Conservation (phyloP, 177 flowering plant species). For the Vitis hybrid region DNA sequence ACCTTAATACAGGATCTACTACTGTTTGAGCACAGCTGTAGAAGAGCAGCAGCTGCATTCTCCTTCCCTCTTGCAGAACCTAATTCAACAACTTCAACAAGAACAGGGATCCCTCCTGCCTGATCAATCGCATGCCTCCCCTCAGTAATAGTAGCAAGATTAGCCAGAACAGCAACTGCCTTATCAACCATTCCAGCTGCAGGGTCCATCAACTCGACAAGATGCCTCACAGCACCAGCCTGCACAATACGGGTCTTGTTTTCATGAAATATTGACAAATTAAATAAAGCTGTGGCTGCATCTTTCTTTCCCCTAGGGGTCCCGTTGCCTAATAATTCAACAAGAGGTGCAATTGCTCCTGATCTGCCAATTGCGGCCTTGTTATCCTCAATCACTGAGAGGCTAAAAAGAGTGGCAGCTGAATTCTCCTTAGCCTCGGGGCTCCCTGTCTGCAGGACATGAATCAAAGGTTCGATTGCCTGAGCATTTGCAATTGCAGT, state of each 20-base stretch:
- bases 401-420: conserved; percentile 93
- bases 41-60: conserved; percentile 87
- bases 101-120: conserved; percentile 71
- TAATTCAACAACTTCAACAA: conserved; percentile 91
- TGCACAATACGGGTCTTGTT: conserved; percentile 80
- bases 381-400: conserved; percentile 82
- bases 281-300: conserved; percentile 91
- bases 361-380: conserved; percentile 75
- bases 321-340: conserved; percentile 80
- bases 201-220: conserved; percentile 91
- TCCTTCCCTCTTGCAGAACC: conserved; percentile 96
- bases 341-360: conserved; percentile 80
- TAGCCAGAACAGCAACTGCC: conserved; percentile 91
- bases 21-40: conserved; percentile 74
- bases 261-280: conserved; percentile 75
- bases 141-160: conserved; percentile 80
- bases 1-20: conserved; percentile 64
- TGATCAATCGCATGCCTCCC: conserved; percentile 74
- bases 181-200: conserved; percentile 95
- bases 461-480: conserved; percentile 79
- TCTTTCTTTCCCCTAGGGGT: conserved; percentile 94
- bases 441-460: conserved; percentile 80
- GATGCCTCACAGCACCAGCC: conserved; percentile 79
- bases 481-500: conserved; percentile 67
- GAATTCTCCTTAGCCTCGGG: conserved; percentile 85